Percentiles rank a stretch among this genome's conserved stretches.
Evolutionary conservation across 176 grass and related monocot species (phyloP).

Genomic region (Bolboschoenus planiculmis): DNA sequence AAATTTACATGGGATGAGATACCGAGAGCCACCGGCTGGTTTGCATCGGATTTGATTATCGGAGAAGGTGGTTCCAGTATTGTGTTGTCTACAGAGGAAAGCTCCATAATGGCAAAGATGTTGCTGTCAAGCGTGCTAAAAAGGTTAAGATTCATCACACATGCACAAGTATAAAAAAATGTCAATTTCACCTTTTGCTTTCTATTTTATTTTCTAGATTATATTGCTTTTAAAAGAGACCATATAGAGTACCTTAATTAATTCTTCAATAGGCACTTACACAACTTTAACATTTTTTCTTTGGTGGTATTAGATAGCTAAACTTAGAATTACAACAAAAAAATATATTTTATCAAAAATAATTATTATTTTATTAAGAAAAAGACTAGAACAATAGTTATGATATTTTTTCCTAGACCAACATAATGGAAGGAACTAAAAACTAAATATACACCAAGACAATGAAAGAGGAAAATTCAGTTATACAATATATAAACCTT

Average conservation of each 20-base stretch:
- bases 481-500: not conserved
- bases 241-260: not conserved
- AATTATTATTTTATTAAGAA: no score
- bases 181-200: not conserved
- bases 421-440: no score
- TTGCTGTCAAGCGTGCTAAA: conserved; percentile 74
- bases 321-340: not conserved
- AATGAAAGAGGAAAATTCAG: not conserved
- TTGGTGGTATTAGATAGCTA: not conserved
- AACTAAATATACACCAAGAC: not conserved
- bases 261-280: not conserved
- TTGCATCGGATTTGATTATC: conserved; percentile 58
- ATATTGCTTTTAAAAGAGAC: not conserved
- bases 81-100: conserved; percentile 72
- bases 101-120: conserved; percentile 43
- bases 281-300: not conserved
- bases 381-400: no score
- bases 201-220: not conserved
- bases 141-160: conserved; percentile 40
- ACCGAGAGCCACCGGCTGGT: conserved; percentile 61
- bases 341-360: no score
- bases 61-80: conserved; percentile 78
- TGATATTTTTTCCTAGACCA: not conserved
- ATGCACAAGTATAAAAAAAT: not conserved
- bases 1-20: conserved; percentile 61